These are phyloP conservation scores for Stenogyne calaminthoides DNA, from an alignment of 305 asterid species.

Conservation along the genomic window DNA sequence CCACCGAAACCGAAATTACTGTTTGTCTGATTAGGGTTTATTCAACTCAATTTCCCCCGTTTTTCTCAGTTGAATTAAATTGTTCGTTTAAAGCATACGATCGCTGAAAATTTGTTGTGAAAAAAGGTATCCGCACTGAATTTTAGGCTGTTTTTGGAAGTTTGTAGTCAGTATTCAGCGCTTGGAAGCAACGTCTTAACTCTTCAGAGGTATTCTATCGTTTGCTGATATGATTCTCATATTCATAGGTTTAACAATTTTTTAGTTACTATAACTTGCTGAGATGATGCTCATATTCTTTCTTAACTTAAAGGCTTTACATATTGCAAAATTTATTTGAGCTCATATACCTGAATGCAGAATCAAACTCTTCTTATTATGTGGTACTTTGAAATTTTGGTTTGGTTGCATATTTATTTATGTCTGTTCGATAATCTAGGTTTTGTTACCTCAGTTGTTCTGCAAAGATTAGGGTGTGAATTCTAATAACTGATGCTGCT, in stretches of 20 bases:
- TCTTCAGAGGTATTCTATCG: conserved; percentile 60
- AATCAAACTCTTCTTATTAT: not conserved
- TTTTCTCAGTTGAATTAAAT: not conserved
- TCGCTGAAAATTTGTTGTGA: conserved; percentile 10
- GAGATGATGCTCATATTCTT: not conserved
- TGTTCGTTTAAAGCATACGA: not conserved
- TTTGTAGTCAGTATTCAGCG: conserved; percentile 79
- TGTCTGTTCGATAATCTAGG: not conserved
- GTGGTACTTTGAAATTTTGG: not conserved
- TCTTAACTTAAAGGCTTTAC: not conserved
- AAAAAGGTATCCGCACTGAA: conserved; percentile 82
- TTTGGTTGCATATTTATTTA: not conserved
- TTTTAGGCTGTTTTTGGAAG: conserved; percentile 89
- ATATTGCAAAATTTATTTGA: not conserved
- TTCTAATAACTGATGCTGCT: conserved; percentile 23
- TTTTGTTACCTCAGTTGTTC: conserved; percentile 77
- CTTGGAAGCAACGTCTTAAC: conserved; percentile 91
- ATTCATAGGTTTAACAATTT: not conserved
- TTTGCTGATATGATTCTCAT: not conserved
- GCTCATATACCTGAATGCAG: not conserved
- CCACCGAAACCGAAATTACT: not conserved
- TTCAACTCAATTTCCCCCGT: not conserved
- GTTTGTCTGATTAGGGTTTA: not conserved
- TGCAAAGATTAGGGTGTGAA: conserved; percentile 90
- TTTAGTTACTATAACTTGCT: not conserved